These are phyloP conservation scores for Beta vulgaris DNA, from an alignment of 148 eudicot genomes.

Conservation along the genomic window DNA sequence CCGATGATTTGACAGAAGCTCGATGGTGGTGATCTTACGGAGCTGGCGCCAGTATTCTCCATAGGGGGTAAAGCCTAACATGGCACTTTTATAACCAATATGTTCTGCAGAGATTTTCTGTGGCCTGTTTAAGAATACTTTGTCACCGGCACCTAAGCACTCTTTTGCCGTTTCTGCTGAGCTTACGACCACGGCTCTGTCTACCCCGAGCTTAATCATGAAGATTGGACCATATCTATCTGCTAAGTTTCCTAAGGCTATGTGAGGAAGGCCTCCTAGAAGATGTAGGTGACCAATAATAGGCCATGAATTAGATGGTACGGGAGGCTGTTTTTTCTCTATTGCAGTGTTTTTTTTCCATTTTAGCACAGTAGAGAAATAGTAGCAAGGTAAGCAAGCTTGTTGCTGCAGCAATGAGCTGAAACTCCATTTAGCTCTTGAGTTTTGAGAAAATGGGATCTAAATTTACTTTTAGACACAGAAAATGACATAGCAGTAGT, in stretches of 20 bases:
- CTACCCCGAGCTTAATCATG: constrained; percentile 8
- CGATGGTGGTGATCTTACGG: constrained; percentile 27
- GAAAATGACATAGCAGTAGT: too few species aligned
- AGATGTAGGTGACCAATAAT: constrained; percentile 22
- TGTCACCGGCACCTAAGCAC: constrained; percentile 41
- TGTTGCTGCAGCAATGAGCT: not conserved
- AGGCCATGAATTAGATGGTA: constrained; percentile 8
- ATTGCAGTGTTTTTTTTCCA: not conserved
- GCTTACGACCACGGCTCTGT: not conserved
- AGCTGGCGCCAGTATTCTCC: constrained; percentile 50
- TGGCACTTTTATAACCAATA: constrained; percentile 39
- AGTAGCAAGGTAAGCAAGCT: not conserved
- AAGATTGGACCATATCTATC: constrained; percentile 31
- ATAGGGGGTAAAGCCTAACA: constrained; percentile 33
- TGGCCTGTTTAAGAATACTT: constrained; percentile 36
- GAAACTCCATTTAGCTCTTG: not conserved
- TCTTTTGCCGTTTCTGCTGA: constrained; percentile 35
- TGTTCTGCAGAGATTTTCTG: constrained; percentile 16
- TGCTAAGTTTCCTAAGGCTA: constrained; percentile 26
- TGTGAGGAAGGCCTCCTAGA: constrained; percentile 19
- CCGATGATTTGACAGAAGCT: constrained; percentile 34
- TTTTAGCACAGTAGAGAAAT: not conserved
- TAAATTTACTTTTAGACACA: too few species aligned
- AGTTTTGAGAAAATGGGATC: not conserved
- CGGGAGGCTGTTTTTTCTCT: not conserved